Evolutionary conservation across 345 rosid species (phyloP).

Genomic region (Linum tenue): DNA sequence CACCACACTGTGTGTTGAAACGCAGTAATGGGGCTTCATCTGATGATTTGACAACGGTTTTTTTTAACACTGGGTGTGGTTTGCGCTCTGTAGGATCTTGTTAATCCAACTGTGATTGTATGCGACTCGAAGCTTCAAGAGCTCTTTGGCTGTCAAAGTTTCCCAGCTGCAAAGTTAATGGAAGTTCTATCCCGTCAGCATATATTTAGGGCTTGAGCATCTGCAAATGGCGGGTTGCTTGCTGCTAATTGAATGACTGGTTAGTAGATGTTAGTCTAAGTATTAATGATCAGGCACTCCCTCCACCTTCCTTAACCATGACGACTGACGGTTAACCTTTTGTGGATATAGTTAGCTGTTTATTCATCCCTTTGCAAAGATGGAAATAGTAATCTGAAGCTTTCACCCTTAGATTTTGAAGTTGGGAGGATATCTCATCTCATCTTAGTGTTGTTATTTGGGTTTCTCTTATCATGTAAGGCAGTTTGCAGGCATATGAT

Average conservation of each 20-base stretch:
- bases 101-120: slow-evolving; percentile 14
- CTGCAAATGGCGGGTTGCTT: no score
- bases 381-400: not conserved
- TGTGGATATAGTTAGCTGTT: not conserved
- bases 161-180: slow-evolving; percentile 23
- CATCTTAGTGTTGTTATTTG: not conserved
- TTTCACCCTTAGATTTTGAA: no score
- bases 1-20: no score
- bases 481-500: not conserved
- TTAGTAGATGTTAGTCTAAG: not conserved
- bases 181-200: slow-evolving; percentile 23
- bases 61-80: not conserved
- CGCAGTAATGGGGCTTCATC: no score
- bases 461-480: not conserved
- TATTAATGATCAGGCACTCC: not conserved
- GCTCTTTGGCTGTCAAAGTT: slow-evolving; percentile 30
- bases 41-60: no score
- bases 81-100: slow-evolving; percentile 18
- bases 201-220: slow-evolving; percentile 14
- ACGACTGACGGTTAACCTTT: not conserved
- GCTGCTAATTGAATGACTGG: not conserved
- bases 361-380: not conserved
- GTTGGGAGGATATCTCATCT: not conserved
- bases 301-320: not conserved
- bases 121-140: slow-evolving; percentile 29